A percentile compares a stretch with the other conserved stretches of the same genome.
Conservation (phyloP, 2,329 filamentous ascomycete species). For the Proliferodiscus dingleyae region DNA sequence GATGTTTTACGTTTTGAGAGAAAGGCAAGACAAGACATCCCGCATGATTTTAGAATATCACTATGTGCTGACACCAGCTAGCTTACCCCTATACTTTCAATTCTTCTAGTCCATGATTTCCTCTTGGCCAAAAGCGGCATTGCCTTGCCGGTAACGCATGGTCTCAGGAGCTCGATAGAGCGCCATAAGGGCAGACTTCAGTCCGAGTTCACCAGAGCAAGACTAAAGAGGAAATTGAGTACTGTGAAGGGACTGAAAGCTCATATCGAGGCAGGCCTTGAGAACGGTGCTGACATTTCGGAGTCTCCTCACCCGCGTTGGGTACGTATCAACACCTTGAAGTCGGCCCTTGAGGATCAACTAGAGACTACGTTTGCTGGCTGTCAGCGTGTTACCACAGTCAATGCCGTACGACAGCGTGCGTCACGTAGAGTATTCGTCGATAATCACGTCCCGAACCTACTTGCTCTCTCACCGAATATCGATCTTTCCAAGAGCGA, state of each 20-base stretch:
- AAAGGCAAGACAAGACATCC: constrained; percentile 74
- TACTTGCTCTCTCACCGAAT: constrained; percentile 71
- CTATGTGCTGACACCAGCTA: too few relatives aligned
- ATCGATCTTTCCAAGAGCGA: constrained; percentile 67
- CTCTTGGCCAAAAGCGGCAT: constrained; percentile 78
- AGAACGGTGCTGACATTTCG: constrained; percentile 34
- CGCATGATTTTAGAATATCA: too few relatives aligned
- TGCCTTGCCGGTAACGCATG: constrained; percentile 73
- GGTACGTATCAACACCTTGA: constrained; percentile 81
- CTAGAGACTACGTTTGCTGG: constrained; percentile 67
- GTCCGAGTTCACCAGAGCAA: constrained; percentile 77
- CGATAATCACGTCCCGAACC: constrained; percentile 77
- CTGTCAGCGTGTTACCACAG: constrained; percentile 50
- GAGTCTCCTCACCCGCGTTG: constrained; percentile 69
- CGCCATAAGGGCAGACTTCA: constrained; percentile 75
- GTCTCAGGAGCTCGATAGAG: constrained; percentile 68
- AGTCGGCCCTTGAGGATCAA: constrained; percentile 65
- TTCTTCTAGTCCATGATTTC: constrained; percentile 83
- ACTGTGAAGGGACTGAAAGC: constrained; percentile 62
- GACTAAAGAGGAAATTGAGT: constrained; percentile 65
- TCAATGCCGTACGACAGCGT: constrained; percentile 51
- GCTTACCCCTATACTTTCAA: constrained; percentile 73
- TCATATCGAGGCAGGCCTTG: constrained; percentile 48
- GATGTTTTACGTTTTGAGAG: constrained; percentile 73
- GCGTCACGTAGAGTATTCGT: constrained; percentile 54